These are phyloP conservation scores for Suhomyces bolitotheri DNA, from an alignment of 1,139 yeast species.

Conservation along the genomic window DNA sequence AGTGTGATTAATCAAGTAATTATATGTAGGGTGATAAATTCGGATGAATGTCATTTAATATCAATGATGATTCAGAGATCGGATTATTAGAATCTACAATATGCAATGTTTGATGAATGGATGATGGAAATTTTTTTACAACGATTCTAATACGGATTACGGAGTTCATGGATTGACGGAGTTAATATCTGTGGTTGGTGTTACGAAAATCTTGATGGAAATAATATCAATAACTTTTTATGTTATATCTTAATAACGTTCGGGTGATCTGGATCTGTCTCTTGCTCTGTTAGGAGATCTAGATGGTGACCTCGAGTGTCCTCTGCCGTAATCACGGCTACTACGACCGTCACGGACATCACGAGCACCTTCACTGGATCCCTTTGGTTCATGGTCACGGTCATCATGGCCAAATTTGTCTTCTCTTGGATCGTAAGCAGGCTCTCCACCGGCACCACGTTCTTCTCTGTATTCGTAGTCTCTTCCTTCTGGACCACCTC, in stretches of 20 bases:
- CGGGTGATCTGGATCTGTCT: constrained; percentile 45
- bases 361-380: constrained; percentile 12
- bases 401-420: constrained; percentile 16
- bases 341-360: constrained; percentile 14
- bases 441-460: constrained; percentile 18
- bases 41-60: too few species aligned
- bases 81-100: constrained; percentile 1
- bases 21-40: too few species aligned
- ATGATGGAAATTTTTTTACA: constrained; percentile 1
- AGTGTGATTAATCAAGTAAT: too few species aligned
- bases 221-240: too few species aligned
- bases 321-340: constrained; percentile 23
- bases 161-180: constrained; percentile 3
- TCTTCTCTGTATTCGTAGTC: constrained; percentile 17
- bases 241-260: constrained; percentile 27
- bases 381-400: constrained; percentile 15
- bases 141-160: background rate
- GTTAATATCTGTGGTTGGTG: constrained; percentile 1
- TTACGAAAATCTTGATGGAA: too few species aligned
- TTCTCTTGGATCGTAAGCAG: constrained; percentile 23
- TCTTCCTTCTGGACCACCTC: constrained; percentile 22
- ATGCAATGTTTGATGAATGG: background rate
- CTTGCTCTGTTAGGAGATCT: constrained; percentile 41
- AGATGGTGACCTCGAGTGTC: constrained; percentile 42
- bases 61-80: too few species aligned